Evolutionary conservation across 2,329 filamentous ascomycete genomes (phyloP).

Genomic region (Talaromyces piceae): DNA sequence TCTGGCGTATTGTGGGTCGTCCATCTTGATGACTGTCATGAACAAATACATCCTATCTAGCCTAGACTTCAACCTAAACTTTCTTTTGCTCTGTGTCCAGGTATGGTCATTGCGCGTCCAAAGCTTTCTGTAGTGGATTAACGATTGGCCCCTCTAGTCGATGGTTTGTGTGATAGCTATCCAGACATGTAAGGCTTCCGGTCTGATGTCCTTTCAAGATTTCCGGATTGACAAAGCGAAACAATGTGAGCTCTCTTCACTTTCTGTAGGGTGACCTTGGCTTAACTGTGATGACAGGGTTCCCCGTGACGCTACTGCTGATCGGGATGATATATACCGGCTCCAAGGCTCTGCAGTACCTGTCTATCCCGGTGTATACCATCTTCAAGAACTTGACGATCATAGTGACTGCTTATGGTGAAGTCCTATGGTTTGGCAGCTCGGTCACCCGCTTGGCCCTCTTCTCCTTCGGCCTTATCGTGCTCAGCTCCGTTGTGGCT

Average conservation of each 20-base stretch:
- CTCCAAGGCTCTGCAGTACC: conserved; percentile 89
- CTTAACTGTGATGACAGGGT: conserved; percentile 55
- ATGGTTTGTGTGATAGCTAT: conserved; percentile 84
- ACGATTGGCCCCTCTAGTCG: conserved; percentile 50
- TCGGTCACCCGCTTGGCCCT: conserved; percentile 79
- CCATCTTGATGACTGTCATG: conserved; percentile 98
- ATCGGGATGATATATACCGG: conserved; percentile 99
- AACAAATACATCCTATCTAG: conserved; percentile 98
- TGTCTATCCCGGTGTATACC: conserved; percentile 96
- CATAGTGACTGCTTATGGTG: conserved; percentile 95
- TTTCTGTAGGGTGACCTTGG: neutral
- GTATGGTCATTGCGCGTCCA: conserved; percentile 47
- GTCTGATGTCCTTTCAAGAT: conserved; percentile 72
- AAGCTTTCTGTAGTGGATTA: neutral
- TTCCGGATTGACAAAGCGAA: conserved; percentile 85
- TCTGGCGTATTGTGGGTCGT: conserved; percentile 82
- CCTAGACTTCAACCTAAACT: conserved; percentile 85
- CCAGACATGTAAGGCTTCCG: conserved; percentile 67
- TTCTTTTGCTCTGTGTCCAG: conserved; percentile 87
- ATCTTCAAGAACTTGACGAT: conserved; percentile 99
- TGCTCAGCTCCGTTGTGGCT: conserved; percentile 84
- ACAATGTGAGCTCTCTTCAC: conserved; percentile 57
- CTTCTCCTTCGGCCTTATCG: conserved; percentile 93
- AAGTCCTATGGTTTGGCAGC: conserved; percentile 96
- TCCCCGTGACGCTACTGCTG: conserved; percentile 87